Evolutionary conservation across 2,329 filamentous ascomycete genomes (phyloP).

Genomic region (Arachnomyces sp.): DNA sequence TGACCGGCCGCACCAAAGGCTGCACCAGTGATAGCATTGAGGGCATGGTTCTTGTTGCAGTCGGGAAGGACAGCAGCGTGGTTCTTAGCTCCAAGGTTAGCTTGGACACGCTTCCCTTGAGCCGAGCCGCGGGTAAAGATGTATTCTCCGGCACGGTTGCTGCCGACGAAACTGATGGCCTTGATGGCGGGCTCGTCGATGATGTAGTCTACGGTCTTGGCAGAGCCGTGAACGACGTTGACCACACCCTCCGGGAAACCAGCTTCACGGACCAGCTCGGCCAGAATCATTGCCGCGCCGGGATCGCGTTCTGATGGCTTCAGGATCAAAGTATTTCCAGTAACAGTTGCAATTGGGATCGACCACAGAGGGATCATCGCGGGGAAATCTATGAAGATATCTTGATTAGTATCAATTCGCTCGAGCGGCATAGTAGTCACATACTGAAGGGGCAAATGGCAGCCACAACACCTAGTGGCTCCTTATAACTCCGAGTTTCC

Average conservation of each 20-base stretch:
- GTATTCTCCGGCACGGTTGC: slow-evolving; percentile 62
- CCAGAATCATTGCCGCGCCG: slow-evolving; percentile 59
- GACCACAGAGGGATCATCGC: slow-evolving; percentile 66
- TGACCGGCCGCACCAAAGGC: slow-evolving; percentile 64
- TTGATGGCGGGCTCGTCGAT: slow-evolving; percentile 62
- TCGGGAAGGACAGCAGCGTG: slow-evolving; percentile 61
- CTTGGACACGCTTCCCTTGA: slow-evolving; percentile 62
- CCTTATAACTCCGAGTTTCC: slow-evolving; percentile 60
- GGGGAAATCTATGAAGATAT: slow-evolving; percentile 54
- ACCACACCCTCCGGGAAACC: slow-evolving; percentile 59
- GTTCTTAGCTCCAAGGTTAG: slow-evolving; percentile 64
- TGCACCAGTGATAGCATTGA: slow-evolving; percentile 60
- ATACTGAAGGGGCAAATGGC: slow-evolving; percentile 17
- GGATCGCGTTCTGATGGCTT: slow-evolving; percentile 62
- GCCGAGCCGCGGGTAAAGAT: slow-evolving; percentile 61
- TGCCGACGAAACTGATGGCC: slow-evolving; percentile 61
- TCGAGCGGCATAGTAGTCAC: slow-evolving; percentile 35
- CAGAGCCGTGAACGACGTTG: slow-evolving; percentile 59
- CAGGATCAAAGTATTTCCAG: slow-evolving; percentile 57
- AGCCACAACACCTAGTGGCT: slow-evolving; percentile 58
- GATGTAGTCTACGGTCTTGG: slow-evolving; percentile 61
- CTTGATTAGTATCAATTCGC: slow-evolving; percentile 44
- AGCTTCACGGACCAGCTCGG: slow-evolving; percentile 55
- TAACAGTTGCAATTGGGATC: slow-evolving; percentile 58
- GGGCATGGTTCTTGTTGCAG: slow-evolving; percentile 60